A percentile compares a stretch with the other conserved stretches of the same genome.
phyloP scores from a whole-genome alignment of 495 filamentous ascomycete species.

The Trichoderma orchidacearum region DNA sequence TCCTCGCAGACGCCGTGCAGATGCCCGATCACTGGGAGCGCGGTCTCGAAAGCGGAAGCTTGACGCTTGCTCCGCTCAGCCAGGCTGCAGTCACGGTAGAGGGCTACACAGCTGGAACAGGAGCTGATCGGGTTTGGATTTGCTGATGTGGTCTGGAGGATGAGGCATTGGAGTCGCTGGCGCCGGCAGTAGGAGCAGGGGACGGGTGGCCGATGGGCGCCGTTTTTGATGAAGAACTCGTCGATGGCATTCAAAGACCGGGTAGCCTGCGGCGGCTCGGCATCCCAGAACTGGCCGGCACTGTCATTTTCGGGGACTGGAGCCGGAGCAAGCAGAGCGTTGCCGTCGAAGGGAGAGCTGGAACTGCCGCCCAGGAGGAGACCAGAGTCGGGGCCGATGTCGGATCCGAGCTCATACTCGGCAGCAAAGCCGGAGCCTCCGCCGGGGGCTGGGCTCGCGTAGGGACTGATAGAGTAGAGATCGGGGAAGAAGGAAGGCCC shows the following conservation, averaged over 20 bases:
- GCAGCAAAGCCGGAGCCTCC: background rate
- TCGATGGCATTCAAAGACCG: conserved; percentile 1
- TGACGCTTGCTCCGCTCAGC: conserved; percentile 29
- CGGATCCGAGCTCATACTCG: background rate
- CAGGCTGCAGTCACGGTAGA: conserved; percentile 12
- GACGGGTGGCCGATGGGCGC: conserved; percentile 22
- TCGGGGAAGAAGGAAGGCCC: background rate
- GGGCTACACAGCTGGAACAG: conserved; percentile 10
- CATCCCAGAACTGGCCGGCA: background rate
- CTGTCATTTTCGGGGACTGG: background rate
- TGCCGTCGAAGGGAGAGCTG: background rate
- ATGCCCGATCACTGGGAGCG: conserved; percentile 21
- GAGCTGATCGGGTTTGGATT: conserved; percentile 26
- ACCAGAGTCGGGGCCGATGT: background rate
- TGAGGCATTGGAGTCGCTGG: conserved; percentile 29
- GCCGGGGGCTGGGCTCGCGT: background rate
- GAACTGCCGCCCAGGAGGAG: background rate
- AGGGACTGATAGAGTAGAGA: background rate
- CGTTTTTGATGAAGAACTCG: conserved; percentile 13
- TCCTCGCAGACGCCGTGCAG: conserved; percentile 11
- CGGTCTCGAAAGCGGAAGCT: conserved; percentile 30
- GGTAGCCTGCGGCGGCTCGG: background rate
- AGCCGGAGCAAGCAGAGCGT: background rate
- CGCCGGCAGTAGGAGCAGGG: conserved; percentile 30
- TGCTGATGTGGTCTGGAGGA: conserved; percentile 26